phyloP scores from a whole-genome alignment of 2,329 filamentous ascomycete genomes.

The Penicillium rolfsii region DNA sequence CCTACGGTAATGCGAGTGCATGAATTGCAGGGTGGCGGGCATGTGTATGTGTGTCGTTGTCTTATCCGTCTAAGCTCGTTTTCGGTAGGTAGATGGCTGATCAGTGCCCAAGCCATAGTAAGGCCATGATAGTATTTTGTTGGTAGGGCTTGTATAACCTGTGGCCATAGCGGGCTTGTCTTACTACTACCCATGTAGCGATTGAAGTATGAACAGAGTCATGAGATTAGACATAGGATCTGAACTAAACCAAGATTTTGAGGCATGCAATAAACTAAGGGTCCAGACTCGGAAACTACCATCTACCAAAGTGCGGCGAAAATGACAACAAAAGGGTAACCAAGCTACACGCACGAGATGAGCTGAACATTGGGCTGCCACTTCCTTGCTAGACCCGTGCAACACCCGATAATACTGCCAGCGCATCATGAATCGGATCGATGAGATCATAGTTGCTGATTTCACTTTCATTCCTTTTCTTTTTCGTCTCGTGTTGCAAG shows the following conservation, averaged over 20 bases:
- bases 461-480: background rate
- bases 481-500: background rate
- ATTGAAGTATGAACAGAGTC: background rate
- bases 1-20: constrained; percentile 8
- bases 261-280: background rate
- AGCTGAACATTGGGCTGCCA: background rate
- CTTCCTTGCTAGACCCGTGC: background rate
- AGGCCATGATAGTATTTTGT: background rate
- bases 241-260: background rate
- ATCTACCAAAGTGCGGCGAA: background rate
- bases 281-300: background rate
- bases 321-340: background rate
- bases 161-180: background rate
- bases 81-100: background rate
- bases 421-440: background rate
- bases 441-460: background rate
- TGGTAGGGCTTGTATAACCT: background rate
- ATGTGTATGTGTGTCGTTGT: constrained; percentile 15
- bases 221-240: background rate
- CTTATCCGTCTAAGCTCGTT: constrained; percentile 6
- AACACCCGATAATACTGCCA: background rate
- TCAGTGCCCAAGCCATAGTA: constrained; percentile 1
- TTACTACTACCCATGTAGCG: background rate
- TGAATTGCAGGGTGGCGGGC: constrained; percentile 23
- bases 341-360: background rate